Evolutionary conservation across 2,329 filamentous ascomycete species (phyloP), one percentile per base, ranked within the genome.

Genomic region (Ophiostoma pallidulum): DNA sequence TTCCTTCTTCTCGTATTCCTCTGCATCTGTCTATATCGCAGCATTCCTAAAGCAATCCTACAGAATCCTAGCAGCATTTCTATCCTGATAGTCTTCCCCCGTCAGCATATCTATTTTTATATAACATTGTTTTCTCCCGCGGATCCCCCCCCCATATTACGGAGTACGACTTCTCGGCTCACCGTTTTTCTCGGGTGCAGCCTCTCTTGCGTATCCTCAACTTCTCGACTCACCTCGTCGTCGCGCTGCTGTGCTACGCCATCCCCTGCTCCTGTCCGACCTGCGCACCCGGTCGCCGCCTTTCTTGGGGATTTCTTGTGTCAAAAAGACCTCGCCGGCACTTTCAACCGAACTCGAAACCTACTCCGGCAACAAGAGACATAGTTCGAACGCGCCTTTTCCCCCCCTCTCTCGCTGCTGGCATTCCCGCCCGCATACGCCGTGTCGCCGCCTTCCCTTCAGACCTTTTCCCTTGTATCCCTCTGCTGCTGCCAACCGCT

Each of bases 331-430:
- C n/a, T n/a, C n/a, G n/a, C n/a, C n/a, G n/a, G n/a, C n/a, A n/a
- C n/a, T n/a, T n/a, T n/a, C n/a, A n/a, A n/a, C n/a, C n/a, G n/a
- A 31, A 44, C 22, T 36, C 41, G 22, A 43, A 43, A 43, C 41
- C 41, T 43, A 29, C 41, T 42, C 24, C 24, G 42, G 26, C 26
- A 39, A 13, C 18, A 13, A 22, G n/a, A 36, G 33, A 37, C 22
- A 33, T 28, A 31, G 35, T 32, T 24, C 22, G 20, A 24, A 42
- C 41, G 29, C 41, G 19, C n/a, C 41, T 32, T 28, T 26, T n/a
- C 41, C 16, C 18, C 19, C 12, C 31, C 20, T n/a, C 22, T 22
- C 42, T 32, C 36, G 41, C 31, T 44, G 20, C 36, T 45, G 32
- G 32, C 28, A 37, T 29, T 44, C 41, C 41, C 41, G 32, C 36